A percentile compares a stretch with the other conserved stretches of the same genome.
These are phyloP conservation scores for Pseudofabraea citricarpa DNA, from an alignment of 2,329 filamentous ascomycete species.

Conservation along the genomic window DNA sequence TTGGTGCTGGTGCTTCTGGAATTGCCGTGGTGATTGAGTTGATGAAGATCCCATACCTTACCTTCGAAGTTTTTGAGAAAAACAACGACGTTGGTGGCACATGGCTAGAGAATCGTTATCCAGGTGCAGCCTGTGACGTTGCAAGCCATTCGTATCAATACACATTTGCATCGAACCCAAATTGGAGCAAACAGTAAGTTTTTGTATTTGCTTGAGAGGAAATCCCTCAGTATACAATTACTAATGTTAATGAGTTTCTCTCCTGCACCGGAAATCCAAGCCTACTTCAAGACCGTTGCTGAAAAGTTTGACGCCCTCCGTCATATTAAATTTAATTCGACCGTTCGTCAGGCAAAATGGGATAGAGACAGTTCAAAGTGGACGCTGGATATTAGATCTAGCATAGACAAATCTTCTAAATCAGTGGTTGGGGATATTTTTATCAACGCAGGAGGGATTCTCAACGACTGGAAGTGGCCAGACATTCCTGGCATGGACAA, in stretches of 20 bases:
- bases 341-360: not conserved
- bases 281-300: not conserved
- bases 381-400: not conserved
- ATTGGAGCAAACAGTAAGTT: not conserved
- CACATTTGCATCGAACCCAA: not conserved
- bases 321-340: not conserved
- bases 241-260: not conserved
- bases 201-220: too few species aligned
- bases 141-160: not conserved
- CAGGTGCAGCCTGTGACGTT: not conserved
- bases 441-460: not conserved
- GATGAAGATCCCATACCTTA: not conserved
- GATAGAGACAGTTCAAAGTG: not conserved
- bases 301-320: not conserved
- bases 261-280: not conserved
- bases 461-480: constrained; percentile 2
- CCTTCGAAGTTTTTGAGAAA: not conserved
- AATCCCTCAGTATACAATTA: too few species aligned
- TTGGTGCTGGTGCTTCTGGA: not conserved
- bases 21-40: not conserved
- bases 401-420: not conserved
- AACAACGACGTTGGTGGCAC: constrained; percentile 45
- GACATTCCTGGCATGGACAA: constrained; percentile 33
- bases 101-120: constrained; percentile 40
- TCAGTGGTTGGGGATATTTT: not conserved